phyloP scores from a whole-genome alignment of 306 rosid species.

The Acacia confusa region DNA sequence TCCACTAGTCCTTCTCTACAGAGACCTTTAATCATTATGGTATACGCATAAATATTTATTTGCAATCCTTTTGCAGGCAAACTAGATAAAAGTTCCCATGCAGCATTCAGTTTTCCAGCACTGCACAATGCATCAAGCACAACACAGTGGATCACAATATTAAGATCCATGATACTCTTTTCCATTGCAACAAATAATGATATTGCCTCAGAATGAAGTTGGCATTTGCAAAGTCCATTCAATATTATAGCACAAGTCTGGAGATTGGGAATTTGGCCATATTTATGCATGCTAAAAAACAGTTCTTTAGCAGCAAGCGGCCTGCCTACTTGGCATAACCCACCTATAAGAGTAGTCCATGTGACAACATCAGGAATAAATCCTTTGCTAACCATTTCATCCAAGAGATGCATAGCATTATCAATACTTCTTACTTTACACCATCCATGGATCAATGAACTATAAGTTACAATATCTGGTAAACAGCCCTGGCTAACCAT shows the following conservation, averaged over 20 bases:
- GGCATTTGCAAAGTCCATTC: conserved; percentile 9
- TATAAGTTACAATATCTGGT: neutral
- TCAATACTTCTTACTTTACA: neutral
- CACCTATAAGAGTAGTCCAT: neutral
- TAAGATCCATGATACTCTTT: neutral
- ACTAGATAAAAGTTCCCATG: neutral
- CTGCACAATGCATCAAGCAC: neutral
- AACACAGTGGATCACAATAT: neutral
- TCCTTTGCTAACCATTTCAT: neutral
- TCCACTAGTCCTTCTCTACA: neutral
- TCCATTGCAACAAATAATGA: neutral
- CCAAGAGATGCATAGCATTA: neutral
- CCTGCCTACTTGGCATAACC: neutral
- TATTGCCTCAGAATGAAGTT: neutral
- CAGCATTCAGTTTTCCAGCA: neutral
- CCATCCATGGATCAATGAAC: neutral
- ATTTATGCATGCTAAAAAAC: neutral
- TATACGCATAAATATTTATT: neutral
- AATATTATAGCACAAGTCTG: conserved; percentile 3
- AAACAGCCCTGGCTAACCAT: neutral
- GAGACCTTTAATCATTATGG: neutral
- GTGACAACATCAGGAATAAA: neutral
- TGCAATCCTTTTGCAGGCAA: neutral
- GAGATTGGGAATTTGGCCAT: conserved; percentile 5
- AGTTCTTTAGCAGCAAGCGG: neutral